Conservation (phyloP, 2,329 filamentous ascomycete species). For the Nemania sp. region DNA sequence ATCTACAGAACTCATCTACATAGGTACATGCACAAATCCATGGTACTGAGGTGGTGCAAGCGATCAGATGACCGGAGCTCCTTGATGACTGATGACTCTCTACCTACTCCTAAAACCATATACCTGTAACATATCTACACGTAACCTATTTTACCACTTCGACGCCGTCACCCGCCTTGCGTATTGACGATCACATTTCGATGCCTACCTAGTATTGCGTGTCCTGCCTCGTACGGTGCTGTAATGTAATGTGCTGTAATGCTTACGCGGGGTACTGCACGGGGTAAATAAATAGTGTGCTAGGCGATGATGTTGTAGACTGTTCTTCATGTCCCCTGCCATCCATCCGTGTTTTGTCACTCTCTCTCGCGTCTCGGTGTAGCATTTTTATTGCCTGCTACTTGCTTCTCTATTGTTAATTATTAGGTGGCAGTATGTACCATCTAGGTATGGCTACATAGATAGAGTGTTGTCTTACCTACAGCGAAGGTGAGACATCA, state of each 20-base stretch:
- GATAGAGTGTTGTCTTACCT: background rate
- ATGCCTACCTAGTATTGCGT: no score
- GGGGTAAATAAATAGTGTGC: no score
- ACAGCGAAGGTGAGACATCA: background rate
- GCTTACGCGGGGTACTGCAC: no score
- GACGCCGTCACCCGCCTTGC: no score
- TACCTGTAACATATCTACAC: no score
- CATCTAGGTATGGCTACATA: background rate
- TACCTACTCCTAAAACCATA: no score
- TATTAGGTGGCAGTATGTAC: background rate
- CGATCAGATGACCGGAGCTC: slow-evolving; percentile 31
- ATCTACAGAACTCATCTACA: background rate
- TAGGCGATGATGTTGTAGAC: no score
- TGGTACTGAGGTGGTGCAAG: slow-evolving; percentile 28
- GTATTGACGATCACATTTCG: no score
- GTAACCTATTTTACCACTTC: background rate
- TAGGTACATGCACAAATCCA: slow-evolving; percentile 17
- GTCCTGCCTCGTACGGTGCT: no score
- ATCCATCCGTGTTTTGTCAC: background rate
- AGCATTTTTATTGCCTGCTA: background rate
- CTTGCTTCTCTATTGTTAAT: background rate
- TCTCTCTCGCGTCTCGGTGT: background rate
- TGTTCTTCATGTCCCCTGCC: no score
- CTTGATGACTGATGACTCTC: background rate
- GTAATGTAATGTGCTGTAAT: no score